Evolutionary conservation across 2,329 filamentous ascomycete species (phyloP).

Genomic region (Paecilomyces niveus): DNA sequence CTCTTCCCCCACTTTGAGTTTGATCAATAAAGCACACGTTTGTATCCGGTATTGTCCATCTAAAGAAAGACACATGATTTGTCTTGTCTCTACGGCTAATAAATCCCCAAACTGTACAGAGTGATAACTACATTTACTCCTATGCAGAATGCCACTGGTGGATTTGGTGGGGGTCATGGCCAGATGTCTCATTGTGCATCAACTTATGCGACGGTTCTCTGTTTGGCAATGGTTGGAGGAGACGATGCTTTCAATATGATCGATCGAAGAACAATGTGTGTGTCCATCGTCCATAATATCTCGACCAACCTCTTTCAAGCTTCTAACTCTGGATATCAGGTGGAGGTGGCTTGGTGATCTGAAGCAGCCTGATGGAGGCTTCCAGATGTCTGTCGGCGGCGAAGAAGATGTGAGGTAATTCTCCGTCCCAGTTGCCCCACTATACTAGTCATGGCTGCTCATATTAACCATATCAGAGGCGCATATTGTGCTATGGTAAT

Average conservation of each 20-base stretch:
- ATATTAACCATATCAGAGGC: conserved; percentile 49
- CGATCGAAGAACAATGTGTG: conserved; percentile 67
- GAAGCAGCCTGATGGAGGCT: conserved; percentile 85
- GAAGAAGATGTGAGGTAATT: conserved; percentile 84
- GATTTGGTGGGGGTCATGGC: conserved; percentile 89
- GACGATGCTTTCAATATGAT: conserved; percentile 66
- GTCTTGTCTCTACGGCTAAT: background rate
- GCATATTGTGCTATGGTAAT: conserved; percentile 87
- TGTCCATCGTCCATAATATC: conserved; percentile 7
- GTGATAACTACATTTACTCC: conserved; percentile 67
- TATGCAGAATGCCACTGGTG: conserved; percentile 75
- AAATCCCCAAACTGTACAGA: conserved; percentile 25
- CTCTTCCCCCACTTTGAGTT: background rate
- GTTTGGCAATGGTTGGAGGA: conserved; percentile 71
- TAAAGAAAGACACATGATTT: background rate
- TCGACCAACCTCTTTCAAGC: conserved; percentile 2
- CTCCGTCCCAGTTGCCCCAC: conserved; percentile 5
- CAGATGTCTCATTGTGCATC: conserved; percentile 84
- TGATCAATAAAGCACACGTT: background rate
- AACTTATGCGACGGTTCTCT: conserved; percentile 76
- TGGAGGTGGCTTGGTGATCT: conserved; percentile 84
- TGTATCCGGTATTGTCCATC: background rate
- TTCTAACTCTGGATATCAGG: conserved; percentile 25
- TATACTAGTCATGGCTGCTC: conserved; percentile 9
- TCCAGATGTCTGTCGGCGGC: conserved; percentile 75